Conservation (phyloP, 805 yeast genomes). For the Dipodascopsis tothii region DNA sequence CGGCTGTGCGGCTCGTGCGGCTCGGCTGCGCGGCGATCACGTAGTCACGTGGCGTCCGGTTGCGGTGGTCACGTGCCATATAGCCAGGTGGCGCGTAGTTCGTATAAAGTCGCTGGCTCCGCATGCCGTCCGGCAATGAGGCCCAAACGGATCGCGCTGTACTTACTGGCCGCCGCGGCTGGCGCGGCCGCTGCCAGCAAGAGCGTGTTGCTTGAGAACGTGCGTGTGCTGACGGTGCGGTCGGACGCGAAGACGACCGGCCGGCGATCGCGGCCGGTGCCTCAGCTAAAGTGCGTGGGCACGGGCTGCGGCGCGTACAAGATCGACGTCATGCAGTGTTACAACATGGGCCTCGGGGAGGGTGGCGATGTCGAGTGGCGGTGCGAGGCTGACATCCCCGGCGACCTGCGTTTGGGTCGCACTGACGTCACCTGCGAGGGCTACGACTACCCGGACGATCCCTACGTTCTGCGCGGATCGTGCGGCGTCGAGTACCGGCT, state of each 20-base stretch:
- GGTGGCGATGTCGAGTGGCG: conserved; percentile 22
- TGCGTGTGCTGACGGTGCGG: conserved; percentile 8
- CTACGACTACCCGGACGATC: conserved; percentile 14
- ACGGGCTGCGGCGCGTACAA: conserved; percentile 15
- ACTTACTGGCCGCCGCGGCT: too few species aligned
- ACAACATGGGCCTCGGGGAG: conserved; percentile 18
- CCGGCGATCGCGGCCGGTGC: conserved; percentile 7
- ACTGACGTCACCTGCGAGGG: conserved; percentile 22
- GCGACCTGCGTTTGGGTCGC: conserved; percentile 13
- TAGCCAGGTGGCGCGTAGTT: too few species aligned
- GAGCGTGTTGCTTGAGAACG: conserved; percentile 9
- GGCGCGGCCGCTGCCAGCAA: too few species aligned
- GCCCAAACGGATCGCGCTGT: too few species aligned
- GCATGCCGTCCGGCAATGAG: too few species aligned
- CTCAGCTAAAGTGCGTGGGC: conserved; percentile 14
- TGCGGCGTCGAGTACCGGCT: conserved; percentile 18
- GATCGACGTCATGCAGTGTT: conserved; percentile 17
- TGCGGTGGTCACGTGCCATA: too few species aligned
- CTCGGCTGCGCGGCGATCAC: neutral
- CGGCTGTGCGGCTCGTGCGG: neutral
- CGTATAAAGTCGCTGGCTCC: too few species aligned
- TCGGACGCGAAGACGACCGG: conserved; percentile 6
- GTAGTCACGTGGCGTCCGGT: too few species aligned
- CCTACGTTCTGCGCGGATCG: conserved; percentile 14
- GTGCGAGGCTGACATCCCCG: conserved; percentile 20